These are phyloP conservation scores for Pythium sp. DNA, from an alignment of 352 stramenopile genomes.

Conservation along the genomic window DNA sequence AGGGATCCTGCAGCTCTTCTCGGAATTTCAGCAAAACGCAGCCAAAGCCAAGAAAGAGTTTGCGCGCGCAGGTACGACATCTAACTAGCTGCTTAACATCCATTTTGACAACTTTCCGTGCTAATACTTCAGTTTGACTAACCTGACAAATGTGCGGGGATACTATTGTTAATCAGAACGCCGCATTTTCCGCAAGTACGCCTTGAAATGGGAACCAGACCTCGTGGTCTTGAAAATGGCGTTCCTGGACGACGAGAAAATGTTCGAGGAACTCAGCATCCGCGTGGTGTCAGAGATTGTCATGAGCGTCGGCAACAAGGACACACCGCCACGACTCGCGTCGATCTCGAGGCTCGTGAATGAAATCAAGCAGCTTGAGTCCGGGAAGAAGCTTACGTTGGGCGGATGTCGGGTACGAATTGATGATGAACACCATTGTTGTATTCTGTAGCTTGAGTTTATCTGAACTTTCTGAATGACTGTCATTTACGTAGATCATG, in stretches of 20 bases:
- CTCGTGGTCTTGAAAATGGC: slow-evolving; percentile 35
- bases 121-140: not conserved
- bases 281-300: slow-evolving; percentile 61
- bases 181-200: slow-evolving; percentile 45
- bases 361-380: slow-evolving; percentile 45
- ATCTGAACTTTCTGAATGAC: not conserved
- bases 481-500: slow-evolving; percentile 19
- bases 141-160: not conserved
- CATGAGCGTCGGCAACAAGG: slow-evolving; percentile 48
- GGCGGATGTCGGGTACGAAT: slow-evolving; percentile 55
- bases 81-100: too few species aligned
- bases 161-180: slow-evolving; percentile 29
- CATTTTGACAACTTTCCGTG: not conserved
- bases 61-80: slow-evolving; percentile 30
- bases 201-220: slow-evolving; percentile 19
- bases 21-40: slow-evolving; percentile 42
- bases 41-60: slow-evolving; percentile 54
- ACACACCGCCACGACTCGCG: slow-evolving; percentile 53
- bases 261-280: slow-evolving; percentile 70
- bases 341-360: slow-evolving; percentile 42
- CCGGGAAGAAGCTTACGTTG: slow-evolving; percentile 70
- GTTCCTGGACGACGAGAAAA: slow-evolving; percentile 43
- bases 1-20: slow-evolving; percentile 40
- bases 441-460: not conserved
- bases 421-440: not conserved